Evolutionary conservation across 169 alveolate genomes (phyloP), one percentile per base, ranked within the genome.

Genomic region (Plasmodium inui): DNA sequence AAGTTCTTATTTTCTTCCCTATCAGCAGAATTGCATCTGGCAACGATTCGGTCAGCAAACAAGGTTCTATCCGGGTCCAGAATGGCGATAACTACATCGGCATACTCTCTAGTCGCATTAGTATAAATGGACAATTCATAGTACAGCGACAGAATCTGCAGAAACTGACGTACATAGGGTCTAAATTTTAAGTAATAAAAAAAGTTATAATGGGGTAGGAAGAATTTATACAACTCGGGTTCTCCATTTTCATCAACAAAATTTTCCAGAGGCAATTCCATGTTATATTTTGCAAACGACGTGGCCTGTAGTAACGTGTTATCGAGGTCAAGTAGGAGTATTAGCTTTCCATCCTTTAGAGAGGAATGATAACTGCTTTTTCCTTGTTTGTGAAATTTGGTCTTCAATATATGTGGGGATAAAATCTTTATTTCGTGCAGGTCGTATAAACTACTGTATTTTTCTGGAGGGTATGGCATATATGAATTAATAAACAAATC

Each of bases 71-170:
- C 98, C 0, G 99, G 99, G 94, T 98, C 99, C 74, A 98, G 82
- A 14, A 98, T 98, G 19, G 99, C 97, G 41, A 97, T 95, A 26
- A 98, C 99, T 17, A 98, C 98, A 95, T 98, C 99, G 12, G 99
- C 99, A 80, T 98, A 98, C 90, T 98, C 99, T 95, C 97, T 97
- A 12, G 99, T 98, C 39, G 99, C 99, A 92, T 98, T 97, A 5
- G 99, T 98, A 95, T 97, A 97, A 12, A 98, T 96, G 37, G 98
- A 96, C 95, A 98, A 83, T 70, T 97, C 98, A 93, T 97, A 98
- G 94, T 97, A 98, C 55, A 98, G 97, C 28, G 98, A 95, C 34
- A 98, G 94, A 4, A 97, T 96, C 61, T 95, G 97, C 80, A 98
- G 92, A 83, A 98, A 98, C 22, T 97, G 98, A 55, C 98, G 95